Percentiles rank a stretch among this genome's conserved stretches.
These are phyloP conservation scores for Circinella minor DNA, from an alignment of 371 early-diverging fungal genomes.

Conservation along the genomic window DNA sequence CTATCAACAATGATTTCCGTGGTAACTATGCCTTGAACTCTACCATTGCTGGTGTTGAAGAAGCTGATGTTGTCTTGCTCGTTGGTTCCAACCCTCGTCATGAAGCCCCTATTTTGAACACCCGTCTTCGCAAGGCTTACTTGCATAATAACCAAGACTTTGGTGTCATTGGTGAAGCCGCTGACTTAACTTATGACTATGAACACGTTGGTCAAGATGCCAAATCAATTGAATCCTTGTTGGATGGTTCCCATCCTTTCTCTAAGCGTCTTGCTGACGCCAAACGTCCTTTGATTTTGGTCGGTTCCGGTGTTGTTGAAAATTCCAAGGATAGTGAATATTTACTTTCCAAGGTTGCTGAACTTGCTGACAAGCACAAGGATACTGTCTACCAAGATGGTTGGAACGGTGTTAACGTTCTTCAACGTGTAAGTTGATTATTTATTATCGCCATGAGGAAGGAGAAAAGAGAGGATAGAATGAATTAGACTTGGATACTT, in stretches of 20 bases:
- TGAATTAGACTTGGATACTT: no score
- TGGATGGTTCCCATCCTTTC: slow-evolving; percentile 78
- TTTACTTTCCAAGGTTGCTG: slow-evolving; percentile 71
- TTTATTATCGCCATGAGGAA: no score
- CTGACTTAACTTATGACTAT: slow-evolving; percentile 90
- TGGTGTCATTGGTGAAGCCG: slow-evolving; percentile 80
- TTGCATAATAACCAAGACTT: slow-evolving; percentile 82
- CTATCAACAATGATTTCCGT: slow-evolving; percentile 82
- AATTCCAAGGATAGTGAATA: slow-evolving; percentile 72
- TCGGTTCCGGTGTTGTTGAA: slow-evolving; percentile 86
- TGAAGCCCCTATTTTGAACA: slow-evolving; percentile 95
- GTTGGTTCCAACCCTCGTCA: slow-evolving; percentile 97
- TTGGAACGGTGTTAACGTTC: slow-evolving; percentile 91
- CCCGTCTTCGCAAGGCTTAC: slow-evolving; percentile 93
- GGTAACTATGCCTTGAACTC: slow-evolving; percentile 89
- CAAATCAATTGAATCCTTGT: slow-evolving; percentile 71
- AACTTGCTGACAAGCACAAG: slow-evolving; percentile 72
- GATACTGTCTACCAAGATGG: slow-evolving; percentile 72
- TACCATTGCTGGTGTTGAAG: slow-evolving; percentile 86
- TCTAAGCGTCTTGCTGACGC: slow-evolving; percentile 77
- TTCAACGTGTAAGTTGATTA: slow-evolving; percentile 75
- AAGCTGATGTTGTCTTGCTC: slow-evolving; percentile 90
- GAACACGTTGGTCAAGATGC: slow-evolving; percentile 80
- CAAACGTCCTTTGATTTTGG: slow-evolving; percentile 90
- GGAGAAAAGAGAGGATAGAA: no score